Conservation (phyloP, 306 rosid species). For the Sindora glabra region DNA sequence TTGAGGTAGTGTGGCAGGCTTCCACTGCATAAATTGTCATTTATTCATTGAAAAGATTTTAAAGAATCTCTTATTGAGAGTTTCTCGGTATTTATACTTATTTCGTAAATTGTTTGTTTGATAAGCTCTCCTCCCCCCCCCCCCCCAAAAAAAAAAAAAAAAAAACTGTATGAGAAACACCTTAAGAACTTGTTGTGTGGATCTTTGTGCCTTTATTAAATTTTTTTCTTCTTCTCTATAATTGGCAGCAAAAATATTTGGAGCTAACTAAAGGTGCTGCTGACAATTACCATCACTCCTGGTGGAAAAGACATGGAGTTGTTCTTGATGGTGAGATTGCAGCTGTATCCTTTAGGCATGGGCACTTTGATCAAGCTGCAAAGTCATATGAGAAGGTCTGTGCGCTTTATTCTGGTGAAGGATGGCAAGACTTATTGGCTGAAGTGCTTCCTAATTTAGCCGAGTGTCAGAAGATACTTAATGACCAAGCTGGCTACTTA, state of each 20-base stretch:
- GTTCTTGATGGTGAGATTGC: slow-evolving; percentile 99
- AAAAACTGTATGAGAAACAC: too few species aligned
- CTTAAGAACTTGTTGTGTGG: neutral
- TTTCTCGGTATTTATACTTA: slow-evolving; percentile 15
- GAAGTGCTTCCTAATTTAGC: slow-evolving; percentile 95
- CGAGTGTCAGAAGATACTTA: slow-evolving; percentile 83
- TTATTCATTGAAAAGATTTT: slow-evolving; percentile 1
- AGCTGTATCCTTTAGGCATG: slow-evolving; percentile 67
- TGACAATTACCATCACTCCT: slow-evolving; percentile 80
- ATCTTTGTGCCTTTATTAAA: slow-evolving; percentile 9
- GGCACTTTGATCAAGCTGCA: slow-evolving; percentile 90
- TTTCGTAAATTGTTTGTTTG: neutral
- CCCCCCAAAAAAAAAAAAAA: neutral
- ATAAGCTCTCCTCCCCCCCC: neutral
- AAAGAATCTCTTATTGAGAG: slow-evolving; percentile 1
- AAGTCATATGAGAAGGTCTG: slow-evolving; percentile 98
- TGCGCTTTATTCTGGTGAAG: slow-evolving; percentile 89
- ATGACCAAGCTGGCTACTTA: slow-evolving; percentile 96
- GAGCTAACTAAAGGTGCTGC: slow-evolving; percentile 96
- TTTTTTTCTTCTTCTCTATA: slow-evolving; percentile 12
- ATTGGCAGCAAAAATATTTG: slow-evolving; percentile 79
- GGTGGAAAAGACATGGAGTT: slow-evolving; percentile 99
- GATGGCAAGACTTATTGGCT: slow-evolving; percentile 93
- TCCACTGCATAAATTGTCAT: neutral
- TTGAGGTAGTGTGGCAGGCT: slow-evolving; percentile 82